Conservation (phyloP, 768 basidiomycete species). For the Phylloporus sp. region DNA sequence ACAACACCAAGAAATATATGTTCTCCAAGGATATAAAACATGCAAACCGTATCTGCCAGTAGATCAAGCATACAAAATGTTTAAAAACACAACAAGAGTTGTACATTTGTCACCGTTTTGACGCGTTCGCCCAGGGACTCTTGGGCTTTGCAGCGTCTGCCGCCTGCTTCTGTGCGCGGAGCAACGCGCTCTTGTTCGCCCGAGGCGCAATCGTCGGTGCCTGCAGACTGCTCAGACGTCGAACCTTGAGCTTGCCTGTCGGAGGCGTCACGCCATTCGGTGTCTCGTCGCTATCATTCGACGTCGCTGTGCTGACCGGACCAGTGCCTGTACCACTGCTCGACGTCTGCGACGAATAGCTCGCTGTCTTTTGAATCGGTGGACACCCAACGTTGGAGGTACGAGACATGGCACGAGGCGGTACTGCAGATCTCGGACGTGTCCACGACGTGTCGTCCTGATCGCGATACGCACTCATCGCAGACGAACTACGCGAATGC, state of each 20-base stretch:
- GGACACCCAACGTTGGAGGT: constrained; percentile 24
- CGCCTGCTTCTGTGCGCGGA: constrained; percentile 66
- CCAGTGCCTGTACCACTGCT: constrained; percentile 23
- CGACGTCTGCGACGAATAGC: constrained; percentile 27
- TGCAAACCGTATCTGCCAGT: constrained; percentile 10
- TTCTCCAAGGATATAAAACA: constrained; percentile 7
- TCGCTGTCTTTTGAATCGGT: constrained; percentile 15
- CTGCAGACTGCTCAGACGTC: constrained; percentile 55
- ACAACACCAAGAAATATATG: constrained; percentile 2
- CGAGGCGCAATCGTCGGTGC: constrained; percentile 65
- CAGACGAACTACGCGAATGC: constrained; percentile 43
- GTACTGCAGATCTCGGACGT: constrained; percentile 17
- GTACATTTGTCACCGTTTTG: constrained; percentile 18
- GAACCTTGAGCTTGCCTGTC: constrained; percentile 27
- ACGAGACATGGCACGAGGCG: constrained; percentile 43
- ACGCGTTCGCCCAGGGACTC: constrained; percentile 32
- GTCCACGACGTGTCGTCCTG: constrained; percentile 8
- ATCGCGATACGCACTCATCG: constrained; percentile 28
- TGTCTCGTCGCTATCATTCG: constrained; percentile 23
- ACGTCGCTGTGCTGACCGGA: constrained; percentile 25
- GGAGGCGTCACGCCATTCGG: constrained; percentile 16
- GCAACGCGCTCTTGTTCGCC: constrained; percentile 67
- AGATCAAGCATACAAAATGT: constrained; percentile 19
- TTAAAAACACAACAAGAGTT: neutral
- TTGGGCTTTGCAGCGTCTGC: constrained; percentile 29